Conservation (phyloP, 2,329 filamentous ascomycete genomes). For the Colletotrichum nymphaeae region DNA sequence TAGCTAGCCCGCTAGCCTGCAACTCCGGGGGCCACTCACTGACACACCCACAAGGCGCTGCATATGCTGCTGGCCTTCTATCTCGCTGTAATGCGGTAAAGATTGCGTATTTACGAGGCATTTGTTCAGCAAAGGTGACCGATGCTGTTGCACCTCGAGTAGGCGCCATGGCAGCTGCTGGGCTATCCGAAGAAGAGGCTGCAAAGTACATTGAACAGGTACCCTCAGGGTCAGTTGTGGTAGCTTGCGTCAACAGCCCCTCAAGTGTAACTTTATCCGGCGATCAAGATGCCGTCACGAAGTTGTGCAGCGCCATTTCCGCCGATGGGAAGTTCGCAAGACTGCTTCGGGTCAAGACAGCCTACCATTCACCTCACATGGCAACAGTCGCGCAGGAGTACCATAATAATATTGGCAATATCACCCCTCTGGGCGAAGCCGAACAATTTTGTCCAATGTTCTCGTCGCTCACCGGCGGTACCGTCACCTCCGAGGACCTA, state of each 20-base stretch:
- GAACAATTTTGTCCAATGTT: slow-evolving; percentile 41
- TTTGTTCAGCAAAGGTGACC: slow-evolving; percentile 20
- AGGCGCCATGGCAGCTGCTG: slow-evolving; percentile 47
- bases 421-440: slow-evolving; percentile 35
- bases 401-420: background rate
- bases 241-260: slow-evolving; percentile 53
- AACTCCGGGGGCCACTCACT: background rate
- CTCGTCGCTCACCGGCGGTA: slow-evolving; percentile 12
- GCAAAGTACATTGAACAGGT: slow-evolving; percentile 9
- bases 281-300: slow-evolving; percentile 33
- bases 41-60: slow-evolving; percentile 43
- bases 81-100: slow-evolving; percentile 43
- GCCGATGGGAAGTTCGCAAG: slow-evolving; percentile 37
- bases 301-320: slow-evolving; percentile 38
- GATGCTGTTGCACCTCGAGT: background rate
- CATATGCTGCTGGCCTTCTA: slow-evolving; percentile 51
- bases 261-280: slow-evolving; percentile 46
- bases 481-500: slow-evolving; percentile 44
- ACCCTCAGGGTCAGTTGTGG: slow-evolving; percentile 37
- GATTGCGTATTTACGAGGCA: slow-evolving; percentile 46
- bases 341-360: slow-evolving; percentile 31
- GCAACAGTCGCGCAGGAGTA: slow-evolving; percentile 50
- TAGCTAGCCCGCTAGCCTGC: no score
- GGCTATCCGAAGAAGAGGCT: slow-evolving; percentile 36
- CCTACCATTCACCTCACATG: slow-evolving; percentile 48